Evolutionary conservation across 768 basidiomycete species (phyloP), one percentile per base, ranked within the genome.

Genomic region (Pleurotus cornucopiae): DNA sequence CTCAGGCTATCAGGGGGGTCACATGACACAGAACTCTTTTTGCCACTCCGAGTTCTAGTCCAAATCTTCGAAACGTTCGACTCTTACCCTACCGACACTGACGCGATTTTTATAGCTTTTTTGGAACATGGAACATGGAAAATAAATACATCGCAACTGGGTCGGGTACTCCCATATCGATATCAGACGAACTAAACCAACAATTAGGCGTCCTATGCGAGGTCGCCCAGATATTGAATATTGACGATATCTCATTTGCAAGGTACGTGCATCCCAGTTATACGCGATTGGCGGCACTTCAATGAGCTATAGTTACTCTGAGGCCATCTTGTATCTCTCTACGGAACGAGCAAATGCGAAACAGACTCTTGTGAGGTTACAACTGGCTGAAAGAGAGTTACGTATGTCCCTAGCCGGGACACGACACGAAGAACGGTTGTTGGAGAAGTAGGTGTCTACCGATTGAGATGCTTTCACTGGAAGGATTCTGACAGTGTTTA

Each of bases 361-460:
- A 43, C 64, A 72, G 12, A 71, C 72, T 1, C 54, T 74, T 13
- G 65, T 71, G 23, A 69, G 68, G 2, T 62, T 78, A 2, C 47
- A 59, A 38, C 65, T 62, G 3, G 67, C 74, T 0, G 76, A 79
- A 55, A 62, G 69, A 16, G 73, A 77, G 49, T 66, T 82, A 1
- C 56, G 62, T 20, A 57, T 52, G 2, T 70, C 78, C 59, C 61
- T 80, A 0, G 63, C 68, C 5, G 60, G 64, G 2, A 43, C 69
- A 14, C 61, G 60, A 45, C 73, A 74, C 52, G 78, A 81, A 60
- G 64, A 66, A 26, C 49, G 57, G 3, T 62, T 77, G 2, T 63
- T 78, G 6, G 66, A 66, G 34, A 71, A 71, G 79, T 78, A 46
- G n/a, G 71, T 63, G 39, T 14, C 20, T 41, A 14, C 7, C 16